These are phyloP conservation scores for Ceratobasidium sp. DNA, from an alignment of 1,284 basidiomycete genomes.

Conservation along the genomic window DNA sequence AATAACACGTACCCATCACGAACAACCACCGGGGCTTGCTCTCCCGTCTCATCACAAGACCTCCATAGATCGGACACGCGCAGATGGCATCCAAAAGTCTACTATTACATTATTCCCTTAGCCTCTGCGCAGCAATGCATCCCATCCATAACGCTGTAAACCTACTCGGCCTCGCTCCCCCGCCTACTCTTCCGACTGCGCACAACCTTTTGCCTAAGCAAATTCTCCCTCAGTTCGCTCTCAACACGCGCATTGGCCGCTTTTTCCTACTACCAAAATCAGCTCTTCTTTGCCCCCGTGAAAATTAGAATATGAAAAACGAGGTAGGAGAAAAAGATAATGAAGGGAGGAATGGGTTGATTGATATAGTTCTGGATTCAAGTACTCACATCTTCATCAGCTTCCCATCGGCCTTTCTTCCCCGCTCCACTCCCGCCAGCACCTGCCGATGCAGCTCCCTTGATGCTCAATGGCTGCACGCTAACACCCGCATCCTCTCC, in stretches of 20 bases:
- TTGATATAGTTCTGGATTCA: background rate
- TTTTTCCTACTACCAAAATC: conserved; percentile 33
- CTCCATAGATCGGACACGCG: too few relatives aligned
- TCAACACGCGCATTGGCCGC: conserved; percentile 43
- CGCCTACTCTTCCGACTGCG: conserved; percentile 22
- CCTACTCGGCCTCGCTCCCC: conserved; percentile 28
- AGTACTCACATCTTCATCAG: conserved; percentile 37
- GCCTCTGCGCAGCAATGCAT: too few relatives aligned
- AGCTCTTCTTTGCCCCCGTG: background rate
- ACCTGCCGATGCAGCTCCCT: conserved; percentile 40
- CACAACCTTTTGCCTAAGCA: conserved; percentile 49
- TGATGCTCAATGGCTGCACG: conserved; percentile 45
- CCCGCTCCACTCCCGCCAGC: background rate
- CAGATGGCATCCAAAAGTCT: too few relatives aligned
- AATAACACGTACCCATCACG: too few relatives aligned
- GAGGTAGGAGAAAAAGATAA: too few relatives aligned
- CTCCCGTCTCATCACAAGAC: too few relatives aligned
- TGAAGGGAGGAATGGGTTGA: background rate
- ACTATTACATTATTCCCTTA: too few relatives aligned
- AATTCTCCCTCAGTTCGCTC: conserved; percentile 50
- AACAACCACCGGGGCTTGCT: too few relatives aligned
- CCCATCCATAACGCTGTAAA: background rate
- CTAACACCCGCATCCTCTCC: conserved; percentile 16
- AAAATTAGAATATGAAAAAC: background rate
- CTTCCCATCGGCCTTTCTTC: conserved; percentile 44